Conservation (phyloP, 208 protist species). For the Entamoeba moshkovskii region DNA sequence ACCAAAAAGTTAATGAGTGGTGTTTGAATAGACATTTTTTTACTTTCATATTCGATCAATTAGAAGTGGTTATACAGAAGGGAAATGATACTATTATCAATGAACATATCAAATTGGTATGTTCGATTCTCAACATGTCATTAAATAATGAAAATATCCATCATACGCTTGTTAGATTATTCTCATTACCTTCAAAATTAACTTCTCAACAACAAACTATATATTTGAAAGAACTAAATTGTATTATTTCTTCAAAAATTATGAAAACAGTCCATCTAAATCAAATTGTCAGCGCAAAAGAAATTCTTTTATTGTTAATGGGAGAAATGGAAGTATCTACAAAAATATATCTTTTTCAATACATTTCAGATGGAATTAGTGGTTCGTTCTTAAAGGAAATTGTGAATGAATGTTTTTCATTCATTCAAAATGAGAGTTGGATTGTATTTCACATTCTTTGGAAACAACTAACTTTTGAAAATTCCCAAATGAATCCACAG, state of each 20-base stretch:
- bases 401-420: too few relatives aligned
- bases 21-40: not conserved
- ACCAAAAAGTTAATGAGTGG: not conserved
- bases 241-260: not conserved
- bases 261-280: not conserved
- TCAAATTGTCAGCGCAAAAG: not conserved
- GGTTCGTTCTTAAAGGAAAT: too few relatives aligned
- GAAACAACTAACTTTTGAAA: too few relatives aligned
- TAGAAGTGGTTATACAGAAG: not conserved
- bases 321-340: not conserved
- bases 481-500: not conserved
- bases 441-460: not conserved
- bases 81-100: not conserved
- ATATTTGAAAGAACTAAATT: not conserved
- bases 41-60: conserved; percentile 1
- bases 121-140: not conserved
- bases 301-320: not conserved
- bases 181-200: not conserved
- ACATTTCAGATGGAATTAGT: not conserved
- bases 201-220: not conserved
- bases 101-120: not conserved
- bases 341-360: not conserved
- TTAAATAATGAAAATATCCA: not conserved
- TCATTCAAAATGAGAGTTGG: not conserved
- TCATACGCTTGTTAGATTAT: not conserved